Evolutionary conservation across 306 rosid genomes (phyloP).

Genomic region (Begonia loranthoides): DNA sequence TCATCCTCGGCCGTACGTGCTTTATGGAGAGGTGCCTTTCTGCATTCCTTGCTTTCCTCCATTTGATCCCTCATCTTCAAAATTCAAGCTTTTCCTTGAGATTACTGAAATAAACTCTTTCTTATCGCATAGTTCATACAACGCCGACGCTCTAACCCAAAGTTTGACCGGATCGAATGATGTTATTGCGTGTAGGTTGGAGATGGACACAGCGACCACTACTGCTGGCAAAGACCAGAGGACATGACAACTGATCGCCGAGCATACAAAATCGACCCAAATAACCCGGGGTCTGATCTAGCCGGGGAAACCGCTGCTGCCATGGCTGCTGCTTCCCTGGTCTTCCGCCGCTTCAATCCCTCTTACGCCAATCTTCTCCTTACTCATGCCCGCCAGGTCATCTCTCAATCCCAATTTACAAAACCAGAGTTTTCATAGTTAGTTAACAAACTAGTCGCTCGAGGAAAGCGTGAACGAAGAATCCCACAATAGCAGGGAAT

Average conservation of each 20-base stretch:
- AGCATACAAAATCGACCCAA: constrained; percentile 74
- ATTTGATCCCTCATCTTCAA: neutral
- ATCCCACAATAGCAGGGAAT: too few relatives aligned
- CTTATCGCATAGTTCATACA: too few relatives aligned
- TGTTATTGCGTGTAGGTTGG: constrained; percentile 52
- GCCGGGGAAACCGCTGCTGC: constrained; percentile 99
- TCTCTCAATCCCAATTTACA: too few relatives aligned
- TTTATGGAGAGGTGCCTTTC: constrained; percentile 74
- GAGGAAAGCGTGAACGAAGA: too few relatives aligned
- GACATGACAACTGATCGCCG: constrained; percentile 96
- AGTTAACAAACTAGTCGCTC: too few relatives aligned
- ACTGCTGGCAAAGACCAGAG: constrained; percentile 99
- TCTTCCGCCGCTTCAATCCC: constrained; percentile 76
- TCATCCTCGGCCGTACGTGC: constrained; percentile 78
- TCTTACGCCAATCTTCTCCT: constrained; percentile 59
- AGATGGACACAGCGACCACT: constrained; percentile 89
- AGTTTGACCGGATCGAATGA: neutral
- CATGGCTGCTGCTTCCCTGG: constrained; percentile 95
- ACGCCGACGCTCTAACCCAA: too few relatives aligned
- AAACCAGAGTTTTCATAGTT: too few relatives aligned
- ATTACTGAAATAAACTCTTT: too few relatives aligned
- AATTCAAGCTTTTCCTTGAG: neutral
- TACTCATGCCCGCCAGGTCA: constrained; percentile 74
- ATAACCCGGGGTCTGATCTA: constrained; percentile 95
- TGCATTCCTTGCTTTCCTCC: neutral